phyloP scores from a whole-genome alignment of 495 filamentous ascomycete genomes.

The Talaromyces nanjingensis region DNA sequence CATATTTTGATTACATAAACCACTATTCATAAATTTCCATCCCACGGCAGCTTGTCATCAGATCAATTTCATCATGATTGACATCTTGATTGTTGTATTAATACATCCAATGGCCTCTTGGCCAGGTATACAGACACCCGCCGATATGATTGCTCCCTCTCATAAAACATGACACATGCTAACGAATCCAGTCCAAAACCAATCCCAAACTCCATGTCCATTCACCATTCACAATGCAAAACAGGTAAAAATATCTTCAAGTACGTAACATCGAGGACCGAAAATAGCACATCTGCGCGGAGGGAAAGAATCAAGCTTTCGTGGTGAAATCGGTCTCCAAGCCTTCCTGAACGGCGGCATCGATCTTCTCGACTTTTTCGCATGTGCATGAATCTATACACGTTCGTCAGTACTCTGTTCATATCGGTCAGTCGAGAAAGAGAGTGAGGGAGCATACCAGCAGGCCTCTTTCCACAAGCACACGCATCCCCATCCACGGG shows the following conservation, averaged over 20 bases:
- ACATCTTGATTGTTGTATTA: neutral
- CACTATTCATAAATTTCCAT: no score
- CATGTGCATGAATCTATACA: constrained; percentile 70
- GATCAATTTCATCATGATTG: neutral
- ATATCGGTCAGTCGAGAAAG: neutral
- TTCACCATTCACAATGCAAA: constrained; percentile 1
- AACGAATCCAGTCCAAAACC: neutral
- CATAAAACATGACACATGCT: neutral
- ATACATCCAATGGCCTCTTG: neutral
- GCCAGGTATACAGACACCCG: no score
- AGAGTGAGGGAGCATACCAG: constrained; percentile 34
- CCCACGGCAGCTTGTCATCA: no score
- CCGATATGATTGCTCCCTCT: neutral
- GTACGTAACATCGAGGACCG: neutral
- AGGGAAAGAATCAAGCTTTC: constrained; percentile 20
- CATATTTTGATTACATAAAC: no score
- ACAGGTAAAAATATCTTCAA: neutral
- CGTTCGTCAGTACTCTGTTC: constrained; percentile 9
- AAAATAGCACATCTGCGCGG: neutral
- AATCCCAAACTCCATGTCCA: neutral
- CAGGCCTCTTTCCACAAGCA: constrained; percentile 67
- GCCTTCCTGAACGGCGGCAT: constrained; percentile 29
- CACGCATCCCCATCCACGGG: constrained; percentile 53
- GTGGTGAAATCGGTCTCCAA: constrained; percentile 79
- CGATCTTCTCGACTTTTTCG: constrained; percentile 57